Evolutionary conservation across 768 basidiomycete species (phyloP).

Genomic region (Amanita pseudoporphyria): DNA sequence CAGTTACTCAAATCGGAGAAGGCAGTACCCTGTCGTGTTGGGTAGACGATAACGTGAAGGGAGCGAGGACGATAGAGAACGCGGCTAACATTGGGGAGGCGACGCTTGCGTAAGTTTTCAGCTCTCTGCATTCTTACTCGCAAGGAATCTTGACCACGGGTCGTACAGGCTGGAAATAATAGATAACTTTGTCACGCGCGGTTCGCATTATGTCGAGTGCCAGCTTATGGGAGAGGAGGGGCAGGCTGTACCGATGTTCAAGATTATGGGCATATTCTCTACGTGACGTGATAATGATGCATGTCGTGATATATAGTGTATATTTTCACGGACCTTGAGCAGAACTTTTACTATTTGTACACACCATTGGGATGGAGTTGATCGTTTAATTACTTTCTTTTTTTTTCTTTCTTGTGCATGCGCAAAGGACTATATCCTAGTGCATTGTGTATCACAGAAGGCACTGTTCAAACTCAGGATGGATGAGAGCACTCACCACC

Average conservation of each 20-base stretch:
- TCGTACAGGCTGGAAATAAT: slow-evolving; percentile 65
- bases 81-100: slow-evolving; percentile 53
- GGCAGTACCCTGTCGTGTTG: slow-evolving; percentile 82
- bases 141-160: not conserved
- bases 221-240: slow-evolving; percentile 84
- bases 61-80: slow-evolving; percentile 72
- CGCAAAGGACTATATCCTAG: too few relatives aligned
- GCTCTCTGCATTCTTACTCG: slow-evolving; percentile 6
- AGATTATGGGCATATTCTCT: slow-evolving; percentile 84
- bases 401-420: too few relatives aligned
- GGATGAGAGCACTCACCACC: too few relatives aligned
- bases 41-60: slow-evolving; percentile 92
- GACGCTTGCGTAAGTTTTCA: slow-evolving; percentile 54
- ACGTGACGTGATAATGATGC: slow-evolving; percentile 29
- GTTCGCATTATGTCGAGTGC: slow-evolving; percentile 93
- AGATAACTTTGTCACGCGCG: slow-evolving; percentile 75
- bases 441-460: too few relatives aligned
- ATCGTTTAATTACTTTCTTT: too few relatives aligned
- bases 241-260: slow-evolving; percentile 69
- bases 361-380: too few relatives aligned
- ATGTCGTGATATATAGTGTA: too few relatives aligned
- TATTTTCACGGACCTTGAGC: too few relatives aligned
- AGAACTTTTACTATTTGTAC: too few relatives aligned
- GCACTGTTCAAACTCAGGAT: too few relatives aligned
- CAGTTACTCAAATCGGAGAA: slow-evolving; percentile 41